Percentiles rank a stretch among this genome's conserved stretches.
phyloP scores from a whole-genome alignment of 148 eudicot genomes.

The Chenopodium album region DNA sequence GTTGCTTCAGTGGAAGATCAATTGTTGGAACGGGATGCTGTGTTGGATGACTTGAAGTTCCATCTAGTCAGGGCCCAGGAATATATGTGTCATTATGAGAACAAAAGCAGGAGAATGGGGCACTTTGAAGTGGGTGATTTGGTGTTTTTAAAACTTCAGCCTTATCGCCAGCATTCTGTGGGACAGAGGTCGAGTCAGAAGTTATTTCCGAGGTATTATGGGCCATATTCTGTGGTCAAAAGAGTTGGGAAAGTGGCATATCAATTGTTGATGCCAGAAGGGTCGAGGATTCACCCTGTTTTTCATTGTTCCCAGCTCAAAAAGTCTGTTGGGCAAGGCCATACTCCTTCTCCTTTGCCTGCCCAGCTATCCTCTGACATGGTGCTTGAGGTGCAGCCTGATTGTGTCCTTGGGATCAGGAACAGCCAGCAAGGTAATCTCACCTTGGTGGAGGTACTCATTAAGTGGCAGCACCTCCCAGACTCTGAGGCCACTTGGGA shows the following conservation, averaged over 20 bases:
- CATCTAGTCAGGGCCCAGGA: background rate
- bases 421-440: no score
- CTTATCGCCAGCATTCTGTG: no score
- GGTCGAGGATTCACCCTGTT: background rate
- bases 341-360: background rate
- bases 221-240: no score
- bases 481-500: background rate
- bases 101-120: background rate
- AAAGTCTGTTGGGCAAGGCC: background rate
- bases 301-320: background rate
- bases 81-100: fast-evolving
- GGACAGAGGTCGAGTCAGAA: no score
- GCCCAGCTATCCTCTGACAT: background rate
- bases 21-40: background rate
- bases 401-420: background rate
- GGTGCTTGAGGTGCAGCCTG: background rate
- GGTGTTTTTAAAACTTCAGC: background rate
- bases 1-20: background rate
- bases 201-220: no score
- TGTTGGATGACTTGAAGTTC: background rate
- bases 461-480: background rate
- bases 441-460: background rate
- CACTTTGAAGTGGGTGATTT: background rate
- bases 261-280: no score
- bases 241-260: no score